Evolutionary conservation across 352 stramenopile species (phyloP).

Genomic region (Phytophthora colocasiae): DNA sequence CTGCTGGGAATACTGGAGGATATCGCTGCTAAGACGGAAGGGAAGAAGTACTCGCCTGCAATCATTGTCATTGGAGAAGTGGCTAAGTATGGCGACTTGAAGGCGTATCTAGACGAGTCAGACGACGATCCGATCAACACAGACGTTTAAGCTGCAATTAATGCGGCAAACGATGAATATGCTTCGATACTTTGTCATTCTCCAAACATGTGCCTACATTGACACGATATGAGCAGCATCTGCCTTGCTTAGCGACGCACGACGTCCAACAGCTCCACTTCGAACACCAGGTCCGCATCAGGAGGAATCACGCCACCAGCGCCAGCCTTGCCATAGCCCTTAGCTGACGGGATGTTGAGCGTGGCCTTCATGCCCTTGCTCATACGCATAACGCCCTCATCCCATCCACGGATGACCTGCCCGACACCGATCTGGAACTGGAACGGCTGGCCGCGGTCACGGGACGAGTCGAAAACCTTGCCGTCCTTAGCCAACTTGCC

Average conservation of each 20-base stretch:
- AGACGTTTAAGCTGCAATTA: conserved; percentile 25
- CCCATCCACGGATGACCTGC: conserved; percentile 96
- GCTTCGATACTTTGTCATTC: conserved; percentile 13
- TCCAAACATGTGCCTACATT: conserved; percentile 12
- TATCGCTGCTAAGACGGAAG: conserved; percentile 53
- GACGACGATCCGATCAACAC: conserved; percentile 45
- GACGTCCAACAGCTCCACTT: conserved; percentile 93
- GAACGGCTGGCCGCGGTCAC: conserved; percentile 75
- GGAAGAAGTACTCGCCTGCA: conserved; percentile 71
- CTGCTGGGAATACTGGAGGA: conserved; percentile 59
- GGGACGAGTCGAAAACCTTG: conserved; percentile 82
- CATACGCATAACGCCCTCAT: conserved; percentile 96
- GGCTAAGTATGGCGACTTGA: conserved; percentile 61
- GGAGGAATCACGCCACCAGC: conserved; percentile 90
- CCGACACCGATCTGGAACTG: conserved; percentile 82
- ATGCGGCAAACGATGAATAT: conserved; percentile 8
- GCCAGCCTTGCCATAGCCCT: conserved; percentile 92
- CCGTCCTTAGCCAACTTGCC: conserved; percentile 71
- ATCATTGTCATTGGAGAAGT: conserved; percentile 75
- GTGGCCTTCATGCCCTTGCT: conserved; percentile 93
- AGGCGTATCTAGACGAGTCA: conserved; percentile 63
- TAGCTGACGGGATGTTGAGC: conserved; percentile 91
- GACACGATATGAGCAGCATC: conserved; percentile 1
- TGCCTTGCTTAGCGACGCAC: conserved; percentile 33
- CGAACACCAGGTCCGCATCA: conserved; percentile 94